phyloP scores from a whole-genome alignment of 805 yeast species.

The Candida odintsovae region DNA sequence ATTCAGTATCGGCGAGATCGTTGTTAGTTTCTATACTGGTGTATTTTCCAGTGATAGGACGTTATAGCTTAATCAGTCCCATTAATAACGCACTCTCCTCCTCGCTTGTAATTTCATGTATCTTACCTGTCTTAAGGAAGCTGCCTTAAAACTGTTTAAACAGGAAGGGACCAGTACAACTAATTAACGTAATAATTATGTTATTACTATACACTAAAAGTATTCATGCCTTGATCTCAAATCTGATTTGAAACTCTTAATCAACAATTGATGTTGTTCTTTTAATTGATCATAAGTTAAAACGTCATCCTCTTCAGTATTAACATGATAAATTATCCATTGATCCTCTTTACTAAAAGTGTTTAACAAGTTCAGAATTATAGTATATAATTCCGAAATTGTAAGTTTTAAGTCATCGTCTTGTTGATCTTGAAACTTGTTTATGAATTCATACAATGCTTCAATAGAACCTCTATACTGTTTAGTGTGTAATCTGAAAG shows the following conservation, averaged over 20 bases:
- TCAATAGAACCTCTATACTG: conserved; percentile 46
- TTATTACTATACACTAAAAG: neutral
- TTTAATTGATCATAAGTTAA: conserved; percentile 10
- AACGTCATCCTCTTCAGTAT: conserved; percentile 18
- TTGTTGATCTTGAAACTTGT: conserved; percentile 11
- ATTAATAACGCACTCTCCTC: too few relatives aligned
- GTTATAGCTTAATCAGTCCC: too few relatives aligned
- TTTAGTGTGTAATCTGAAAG: conserved; percentile 45
- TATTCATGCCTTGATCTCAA: neutral
- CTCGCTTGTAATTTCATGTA: too few relatives aligned
- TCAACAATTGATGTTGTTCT: neutral
- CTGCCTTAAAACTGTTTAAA: too few relatives aligned
- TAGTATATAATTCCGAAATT: conserved; percentile 31
- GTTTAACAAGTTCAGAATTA: conserved; percentile 33
- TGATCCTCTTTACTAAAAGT: conserved; percentile 33
- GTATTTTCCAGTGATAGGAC: too few relatives aligned
- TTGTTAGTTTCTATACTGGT: too few relatives aligned
- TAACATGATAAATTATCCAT: conserved; percentile 31
- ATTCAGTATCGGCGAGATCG: too few relatives aligned
- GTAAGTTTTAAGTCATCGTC: conserved; percentile 9
- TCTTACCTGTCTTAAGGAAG: too few relatives aligned
- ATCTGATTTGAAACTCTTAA: neutral
- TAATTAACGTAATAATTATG: neutral
- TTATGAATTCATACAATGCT: conserved; percentile 36
- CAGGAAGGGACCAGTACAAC: too few relatives aligned